Conservation (phyloP, 192 early-diverging fungal species). For the Rhizophagus clarus region DNA sequence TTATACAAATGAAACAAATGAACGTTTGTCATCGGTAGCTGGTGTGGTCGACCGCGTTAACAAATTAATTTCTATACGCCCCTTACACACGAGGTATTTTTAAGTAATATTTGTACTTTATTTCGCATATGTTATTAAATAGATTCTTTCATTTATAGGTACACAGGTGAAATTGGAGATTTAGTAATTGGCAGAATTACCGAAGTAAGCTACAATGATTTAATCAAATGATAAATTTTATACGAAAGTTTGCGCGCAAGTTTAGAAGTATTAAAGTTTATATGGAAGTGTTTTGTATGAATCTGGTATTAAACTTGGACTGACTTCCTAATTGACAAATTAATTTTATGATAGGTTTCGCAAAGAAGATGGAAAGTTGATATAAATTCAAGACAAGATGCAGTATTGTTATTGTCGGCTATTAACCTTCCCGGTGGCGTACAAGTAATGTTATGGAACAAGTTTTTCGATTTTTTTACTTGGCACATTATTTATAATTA, state of each 20-base stretch:
- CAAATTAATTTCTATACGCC: slow-evolving; percentile 90
- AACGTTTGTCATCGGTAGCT: slow-evolving; percentile 79
- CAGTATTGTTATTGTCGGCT: slow-evolving; percentile 81
- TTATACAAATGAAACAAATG: slow-evolving; percentile 63
- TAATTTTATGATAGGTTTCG: slow-evolving; percentile 51
- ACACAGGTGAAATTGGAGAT: slow-evolving; percentile 93
- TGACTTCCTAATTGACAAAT: not conserved
- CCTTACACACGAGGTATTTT: slow-evolving; percentile 75
- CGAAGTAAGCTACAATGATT: slow-evolving; percentile 54
- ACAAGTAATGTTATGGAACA: slow-evolving; percentile 64
- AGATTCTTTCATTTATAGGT: slow-evolving; percentile 39
- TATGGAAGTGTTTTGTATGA: too few relatives aligned
- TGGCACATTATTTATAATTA: not conserved
- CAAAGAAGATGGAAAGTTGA: slow-evolving; percentile 96
- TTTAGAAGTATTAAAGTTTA: too few relatives aligned
- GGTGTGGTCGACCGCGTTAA: slow-evolving; percentile 94
- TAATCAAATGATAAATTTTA: not conserved
- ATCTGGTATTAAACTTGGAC: too few relatives aligned
- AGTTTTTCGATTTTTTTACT: not conserved
- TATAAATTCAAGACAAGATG: slow-evolving; percentile 86
- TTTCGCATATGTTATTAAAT: not conserved
- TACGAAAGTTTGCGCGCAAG: too few relatives aligned
- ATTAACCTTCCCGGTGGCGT: slow-evolving; percentile 96
- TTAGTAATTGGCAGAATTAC: slow-evolving; percentile 95
- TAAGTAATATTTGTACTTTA: not conserved